Evolutionary conservation across 768 basidiomycete species (phyloP).

Genomic region (Chalciporus piperatus): DNA sequence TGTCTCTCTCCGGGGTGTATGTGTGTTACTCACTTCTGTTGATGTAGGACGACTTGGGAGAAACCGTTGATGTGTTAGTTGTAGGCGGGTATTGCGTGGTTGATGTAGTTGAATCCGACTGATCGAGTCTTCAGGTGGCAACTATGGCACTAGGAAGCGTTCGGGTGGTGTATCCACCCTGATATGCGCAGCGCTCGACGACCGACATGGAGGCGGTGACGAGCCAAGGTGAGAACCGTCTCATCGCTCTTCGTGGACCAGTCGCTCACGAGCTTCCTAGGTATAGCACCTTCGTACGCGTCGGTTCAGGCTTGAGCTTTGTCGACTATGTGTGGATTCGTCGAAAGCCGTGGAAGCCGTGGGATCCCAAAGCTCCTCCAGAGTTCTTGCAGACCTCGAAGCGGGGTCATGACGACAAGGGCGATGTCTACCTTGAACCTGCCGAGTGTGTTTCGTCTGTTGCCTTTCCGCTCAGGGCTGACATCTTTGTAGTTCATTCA

Average conservation of each 20-base stretch:
- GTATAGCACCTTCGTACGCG: constrained; percentile 83
- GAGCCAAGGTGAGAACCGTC: constrained; percentile 53
- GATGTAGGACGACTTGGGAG: constrained; percentile 80
- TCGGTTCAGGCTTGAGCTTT: constrained; percentile 86
- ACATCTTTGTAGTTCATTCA: constrained; percentile 69
- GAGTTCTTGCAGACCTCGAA: constrained; percentile 62
- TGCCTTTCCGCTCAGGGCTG: background rate
- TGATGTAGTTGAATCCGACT: background rate
- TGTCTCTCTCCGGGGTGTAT: constrained; percentile 4
- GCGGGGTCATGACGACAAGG: constrained; percentile 70
- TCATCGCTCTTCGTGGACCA: background rate
- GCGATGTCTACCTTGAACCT: constrained; percentile 89
- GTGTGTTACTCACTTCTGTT: background rate
- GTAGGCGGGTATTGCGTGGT: constrained; percentile 53
- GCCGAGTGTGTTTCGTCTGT: constrained; percentile 57
- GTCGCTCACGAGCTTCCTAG: constrained; percentile 36
- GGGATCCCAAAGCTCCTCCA: constrained; percentile 73
- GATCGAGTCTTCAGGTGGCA: constrained; percentile 54
- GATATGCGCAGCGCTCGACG: constrained; percentile 86
- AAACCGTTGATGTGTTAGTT: constrained; percentile 89
- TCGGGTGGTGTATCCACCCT: constrained; percentile 88
- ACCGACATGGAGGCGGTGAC: constrained; percentile 51
- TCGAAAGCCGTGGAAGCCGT: constrained; percentile 77
- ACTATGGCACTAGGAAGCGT: constrained; percentile 84
- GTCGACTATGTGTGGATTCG: constrained; percentile 85